Base-by-base conservation (phyloP, 805 yeast genomes). In the Ogataea ganodermae region DNA sequence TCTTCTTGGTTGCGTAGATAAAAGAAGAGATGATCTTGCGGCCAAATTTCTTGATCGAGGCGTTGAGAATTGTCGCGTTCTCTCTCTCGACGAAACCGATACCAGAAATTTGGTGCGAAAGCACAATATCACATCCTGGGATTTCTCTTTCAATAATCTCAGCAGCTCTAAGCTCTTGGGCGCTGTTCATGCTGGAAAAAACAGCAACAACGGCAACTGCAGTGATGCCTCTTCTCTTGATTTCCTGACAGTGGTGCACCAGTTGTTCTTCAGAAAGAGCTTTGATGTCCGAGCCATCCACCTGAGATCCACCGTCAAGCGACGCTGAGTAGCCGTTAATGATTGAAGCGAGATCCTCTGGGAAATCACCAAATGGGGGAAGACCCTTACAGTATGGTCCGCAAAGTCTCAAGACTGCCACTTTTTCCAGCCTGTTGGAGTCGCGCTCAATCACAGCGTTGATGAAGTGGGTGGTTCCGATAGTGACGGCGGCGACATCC, bases 401-500 rank as follows among this genome's bases (percentile, higher is more conserved):
- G 48, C 72, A 70, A 16, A 74, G 44, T 52, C 79, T 58, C 5
- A 74, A 37, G 2, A 73, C 76, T 0, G 77, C 78, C 8, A 73
- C 76, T 44, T 56, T 61, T 14, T 72, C 74, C 45, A 74, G 54
- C 35, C 74, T 57, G 10, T 70, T 67, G 24, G 52, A 50, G 52
- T 74, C 78, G 42, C 68, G 67, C 52, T 74, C 79, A 21, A 74
- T 64, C 14, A 74, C 74, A 12, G 78, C 76, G 57, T 74, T 74
- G 54, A 74, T 73, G 59, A 74, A 74, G 50, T 74, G 79, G 1
- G 79, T 74, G 2, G 79, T 74, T 12, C 79, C 79, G 52, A 74
- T 73, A 0, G 77, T 73, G 13, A 74, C 73, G 1, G 76, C 59
- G 3, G 60, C 55, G 7, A 75, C 63, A 4, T 63, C 56, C 16